phyloP scores from a whole-genome alignment of 768 basidiomycete genomes.

The Macrolepiota fuliginosa region DNA sequence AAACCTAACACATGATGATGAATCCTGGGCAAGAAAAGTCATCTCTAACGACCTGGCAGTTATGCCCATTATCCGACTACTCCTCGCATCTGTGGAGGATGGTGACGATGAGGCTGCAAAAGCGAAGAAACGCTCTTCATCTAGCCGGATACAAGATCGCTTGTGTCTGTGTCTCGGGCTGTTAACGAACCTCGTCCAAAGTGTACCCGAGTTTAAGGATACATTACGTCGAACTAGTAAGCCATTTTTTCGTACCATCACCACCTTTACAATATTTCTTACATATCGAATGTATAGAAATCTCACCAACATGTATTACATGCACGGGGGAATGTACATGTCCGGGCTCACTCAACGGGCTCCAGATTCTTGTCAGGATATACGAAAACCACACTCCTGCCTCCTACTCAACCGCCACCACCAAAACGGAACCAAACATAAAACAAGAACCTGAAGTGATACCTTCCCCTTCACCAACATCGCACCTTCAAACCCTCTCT shows the following conservation, averaged over 20 bases:
- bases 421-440: constrained; percentile 10
- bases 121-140: not conserved
- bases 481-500: not conserved
- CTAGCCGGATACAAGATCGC: constrained; percentile 54
- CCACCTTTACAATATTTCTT: not conserved
- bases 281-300: constrained; percentile 29
- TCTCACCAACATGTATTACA: constrained; percentile 48
- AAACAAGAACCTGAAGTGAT: constrained; percentile 17
- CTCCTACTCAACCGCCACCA: constrained; percentile 19
- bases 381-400: constrained; percentile 37
- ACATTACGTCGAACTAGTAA: constrained; percentile 48
- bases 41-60: constrained; percentile 44
- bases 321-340: constrained; percentile 61
- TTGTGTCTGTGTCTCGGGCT: constrained; percentile 75
- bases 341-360: constrained; percentile 35
- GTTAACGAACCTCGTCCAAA: constrained; percentile 73
- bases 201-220: constrained; percentile 44
- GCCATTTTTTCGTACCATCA: constrained; percentile 18
- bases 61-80: constrained; percentile 44
- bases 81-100: constrained; percentile 33
- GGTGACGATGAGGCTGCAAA: not conserved
- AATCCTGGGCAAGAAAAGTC: constrained; percentile 53
- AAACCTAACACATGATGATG: constrained; percentile 64
- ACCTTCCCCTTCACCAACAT: constrained; percentile 16
- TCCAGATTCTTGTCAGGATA: constrained; percentile 50